Evolutionary conservation across 2,329 filamentous ascomycete genomes (phyloP).

Genomic region (Fusarium caatingaense): DNA sequence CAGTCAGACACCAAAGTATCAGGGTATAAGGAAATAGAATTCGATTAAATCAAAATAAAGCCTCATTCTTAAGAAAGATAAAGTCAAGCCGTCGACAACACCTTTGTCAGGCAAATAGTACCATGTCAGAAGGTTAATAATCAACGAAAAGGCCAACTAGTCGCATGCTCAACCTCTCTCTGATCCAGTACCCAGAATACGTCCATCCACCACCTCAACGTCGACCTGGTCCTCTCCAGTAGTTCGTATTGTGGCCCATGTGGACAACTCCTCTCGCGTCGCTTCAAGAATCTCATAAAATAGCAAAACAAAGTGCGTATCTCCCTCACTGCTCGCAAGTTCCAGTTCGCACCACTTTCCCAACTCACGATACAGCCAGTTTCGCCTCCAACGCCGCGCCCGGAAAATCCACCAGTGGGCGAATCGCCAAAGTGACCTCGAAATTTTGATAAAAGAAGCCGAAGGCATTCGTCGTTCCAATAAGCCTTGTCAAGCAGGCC

Average conservation of each 20-base stretch:
- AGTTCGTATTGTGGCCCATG: background rate
- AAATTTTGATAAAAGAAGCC: constrained; percentile 40
- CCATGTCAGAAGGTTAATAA: constrained; percentile 9
- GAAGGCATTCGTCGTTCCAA: constrained; percentile 15
- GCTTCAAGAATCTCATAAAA: constrained; percentile 8
- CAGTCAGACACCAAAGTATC: background rate
- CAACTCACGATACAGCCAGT: constrained; percentile 38
- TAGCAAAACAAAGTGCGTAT: constrained; percentile 20
- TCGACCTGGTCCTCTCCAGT: background rate
- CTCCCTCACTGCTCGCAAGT: constrained; percentile 27
- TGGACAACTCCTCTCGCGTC: constrained; percentile 2
- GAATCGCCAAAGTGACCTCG: constrained; percentile 41
- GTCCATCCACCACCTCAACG: background rate
- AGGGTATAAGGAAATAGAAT: constrained; percentile 17
- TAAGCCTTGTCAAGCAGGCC: constrained; percentile 8
- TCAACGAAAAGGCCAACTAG: constrained; percentile 12
- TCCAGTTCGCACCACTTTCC: constrained; percentile 31
- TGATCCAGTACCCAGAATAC: constrained; percentile 2
- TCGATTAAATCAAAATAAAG: constrained; percentile 28
- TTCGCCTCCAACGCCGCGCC: constrained; percentile 47
- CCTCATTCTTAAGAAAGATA: constrained; percentile 34
- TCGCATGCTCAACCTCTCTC: constrained; percentile 9
- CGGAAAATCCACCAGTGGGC: constrained; percentile 43
- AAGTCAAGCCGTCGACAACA: constrained; percentile 24
- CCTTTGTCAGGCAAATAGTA: constrained; percentile 20